Conservation (phyloP, 352 stramenopile genomes). For the Phytophthora nicotianae region DNA sequence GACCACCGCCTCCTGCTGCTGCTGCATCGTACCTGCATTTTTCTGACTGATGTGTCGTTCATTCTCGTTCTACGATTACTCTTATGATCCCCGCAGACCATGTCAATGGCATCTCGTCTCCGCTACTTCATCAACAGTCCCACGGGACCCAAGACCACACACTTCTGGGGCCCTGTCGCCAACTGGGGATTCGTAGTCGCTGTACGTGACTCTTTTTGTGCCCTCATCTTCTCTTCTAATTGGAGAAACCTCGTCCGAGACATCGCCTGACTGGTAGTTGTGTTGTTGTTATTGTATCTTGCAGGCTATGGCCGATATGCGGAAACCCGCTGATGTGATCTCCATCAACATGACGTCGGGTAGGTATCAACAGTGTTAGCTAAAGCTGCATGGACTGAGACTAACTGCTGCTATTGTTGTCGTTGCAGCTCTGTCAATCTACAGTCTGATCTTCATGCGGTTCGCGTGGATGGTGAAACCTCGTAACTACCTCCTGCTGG, state of each 20-base stretch:
- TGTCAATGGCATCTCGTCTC: slow-evolving; percentile 48
- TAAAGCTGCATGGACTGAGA: slow-evolving; percentile 5
- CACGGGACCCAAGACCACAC: slow-evolving; percentile 85
- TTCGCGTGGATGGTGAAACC: slow-evolving; percentile 91
- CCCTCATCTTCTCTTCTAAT: not conserved
- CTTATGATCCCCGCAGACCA: slow-evolving; percentile 4
- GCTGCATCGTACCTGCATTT: not conserved
- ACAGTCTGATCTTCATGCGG: slow-evolving; percentile 90
- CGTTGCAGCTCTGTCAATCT: slow-evolving; percentile 70
- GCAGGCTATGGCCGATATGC: slow-evolving; percentile 83
- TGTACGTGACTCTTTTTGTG: slow-evolving; percentile 39
- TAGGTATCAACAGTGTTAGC: slow-evolving; percentile 24
- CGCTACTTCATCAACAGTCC: slow-evolving; percentile 80
- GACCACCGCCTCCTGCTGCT: not conserved
- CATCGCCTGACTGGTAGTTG: slow-evolving; percentile 7
- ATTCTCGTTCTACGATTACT: not conserved
- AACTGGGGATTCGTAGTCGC: slow-evolving; percentile 91
- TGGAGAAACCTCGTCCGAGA: not conserved
- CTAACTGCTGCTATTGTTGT: slow-evolving; percentile 19
- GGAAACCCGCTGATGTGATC: slow-evolving; percentile 83
- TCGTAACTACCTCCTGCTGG: slow-evolving; percentile 86
- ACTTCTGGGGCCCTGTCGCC: slow-evolving; percentile 89
- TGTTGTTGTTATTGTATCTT: slow-evolving; percentile 11
- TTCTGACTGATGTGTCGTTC: slow-evolving; percentile 18
- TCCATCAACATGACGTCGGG: slow-evolving; percentile 89